phyloP scores from a whole-genome alignment of 2,329 filamentous ascomycete genomes.

The Aplosporella prunicola region DNA sequence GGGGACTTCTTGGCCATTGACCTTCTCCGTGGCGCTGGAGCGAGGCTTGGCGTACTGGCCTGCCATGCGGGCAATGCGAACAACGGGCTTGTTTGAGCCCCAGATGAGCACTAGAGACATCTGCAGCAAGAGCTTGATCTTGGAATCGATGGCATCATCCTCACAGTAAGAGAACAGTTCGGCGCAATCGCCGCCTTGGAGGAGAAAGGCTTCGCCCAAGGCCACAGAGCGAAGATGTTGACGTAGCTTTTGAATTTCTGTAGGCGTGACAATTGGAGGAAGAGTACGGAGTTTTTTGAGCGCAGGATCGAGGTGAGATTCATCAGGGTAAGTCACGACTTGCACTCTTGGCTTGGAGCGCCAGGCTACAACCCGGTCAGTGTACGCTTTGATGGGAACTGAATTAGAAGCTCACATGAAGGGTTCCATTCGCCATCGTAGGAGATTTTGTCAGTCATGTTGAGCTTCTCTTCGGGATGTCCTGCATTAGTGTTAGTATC shows the following conservation, averaged over 20 bases:
- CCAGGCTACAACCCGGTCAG: constrained; percentile 49
- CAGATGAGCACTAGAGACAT: constrained; percentile 96
- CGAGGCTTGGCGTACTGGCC: constrained; percentile 96
- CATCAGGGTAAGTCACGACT: constrained; percentile 59
- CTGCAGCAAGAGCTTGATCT: constrained; percentile 92
- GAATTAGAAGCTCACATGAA: constrained; percentile 23
- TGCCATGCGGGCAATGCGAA: constrained; percentile 91
- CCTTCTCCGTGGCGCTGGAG: constrained; percentile 74
- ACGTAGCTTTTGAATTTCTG: constrained; percentile 73
- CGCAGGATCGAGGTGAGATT: constrained; percentile 49
- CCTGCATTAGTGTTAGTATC: no score
- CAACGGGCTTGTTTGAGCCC: constrained; percentile 72
- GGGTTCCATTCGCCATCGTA: constrained; percentile 27
- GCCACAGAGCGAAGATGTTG: constrained; percentile 75
- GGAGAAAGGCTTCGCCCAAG: constrained; percentile 78
- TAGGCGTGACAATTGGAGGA: constrained; percentile 69
- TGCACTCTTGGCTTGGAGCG: constrained; percentile 71
- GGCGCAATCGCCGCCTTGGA: constrained; percentile 94
- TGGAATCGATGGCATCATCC: constrained; percentile 80
- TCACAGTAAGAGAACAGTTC: constrained; percentile 97
- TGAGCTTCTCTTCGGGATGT: no score
- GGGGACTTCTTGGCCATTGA: constrained; percentile 71
- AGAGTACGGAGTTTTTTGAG: constrained; percentile 56
- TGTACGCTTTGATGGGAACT: not conserved
- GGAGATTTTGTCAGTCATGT: not conserved